Conservation (phyloP, 2,329 filamentous ascomycete genomes). For the Apiospora pterosperma region DNA sequence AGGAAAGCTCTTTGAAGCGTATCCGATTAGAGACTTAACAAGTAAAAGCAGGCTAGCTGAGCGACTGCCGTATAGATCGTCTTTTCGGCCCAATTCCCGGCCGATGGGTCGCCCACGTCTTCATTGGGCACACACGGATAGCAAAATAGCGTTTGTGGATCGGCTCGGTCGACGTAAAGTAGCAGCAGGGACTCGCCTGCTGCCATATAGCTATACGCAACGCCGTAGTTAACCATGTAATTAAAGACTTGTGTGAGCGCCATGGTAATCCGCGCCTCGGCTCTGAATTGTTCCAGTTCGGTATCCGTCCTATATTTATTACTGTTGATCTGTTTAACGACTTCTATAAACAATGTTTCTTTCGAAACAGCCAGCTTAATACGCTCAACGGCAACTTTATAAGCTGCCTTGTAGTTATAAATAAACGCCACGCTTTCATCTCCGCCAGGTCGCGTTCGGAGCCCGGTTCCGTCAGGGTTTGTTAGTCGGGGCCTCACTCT, state of each 20-base stretch:
- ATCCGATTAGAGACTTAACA: slow-evolving; percentile 16
- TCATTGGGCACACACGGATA: slow-evolving; percentile 12
- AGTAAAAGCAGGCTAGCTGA: slow-evolving; percentile 17
- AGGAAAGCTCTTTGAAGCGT: slow-evolving; percentile 12
- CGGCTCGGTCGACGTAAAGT: slow-evolving; percentile 17
- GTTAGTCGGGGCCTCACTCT: slow-evolving; percentile 1
- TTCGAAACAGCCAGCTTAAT: not conserved
- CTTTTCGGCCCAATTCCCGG: not conserved
- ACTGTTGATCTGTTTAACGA: slow-evolving; percentile 4
- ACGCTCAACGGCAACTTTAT: slow-evolving; percentile 3
- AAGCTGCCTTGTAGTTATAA: slow-evolving; percentile 6
- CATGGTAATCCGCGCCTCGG: slow-evolving; percentile 15
- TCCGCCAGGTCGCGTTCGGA: not conserved
- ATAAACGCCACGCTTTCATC: slow-evolving; percentile 4
- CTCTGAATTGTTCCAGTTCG: not conserved
- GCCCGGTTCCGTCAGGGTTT: slow-evolving; percentile 8
- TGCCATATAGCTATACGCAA: slow-evolving; percentile 22
- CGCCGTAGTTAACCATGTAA: slow-evolving; percentile 15
- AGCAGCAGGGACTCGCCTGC: slow-evolving; percentile 22
- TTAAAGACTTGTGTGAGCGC: slow-evolving; percentile 17
- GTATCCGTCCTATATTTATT: not conserved
- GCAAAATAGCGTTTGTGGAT: slow-evolving; percentile 14
- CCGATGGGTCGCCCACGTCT: slow-evolving; percentile 4
- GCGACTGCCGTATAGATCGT: slow-evolving; percentile 15
- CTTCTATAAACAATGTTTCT: slow-evolving; percentile 5